A percentile compares a stretch with the other conserved stretches of the same genome.
Evolutionary conservation across 306 rosid species (phyloP).

Genomic region (Prosopis cineraria): DNA sequence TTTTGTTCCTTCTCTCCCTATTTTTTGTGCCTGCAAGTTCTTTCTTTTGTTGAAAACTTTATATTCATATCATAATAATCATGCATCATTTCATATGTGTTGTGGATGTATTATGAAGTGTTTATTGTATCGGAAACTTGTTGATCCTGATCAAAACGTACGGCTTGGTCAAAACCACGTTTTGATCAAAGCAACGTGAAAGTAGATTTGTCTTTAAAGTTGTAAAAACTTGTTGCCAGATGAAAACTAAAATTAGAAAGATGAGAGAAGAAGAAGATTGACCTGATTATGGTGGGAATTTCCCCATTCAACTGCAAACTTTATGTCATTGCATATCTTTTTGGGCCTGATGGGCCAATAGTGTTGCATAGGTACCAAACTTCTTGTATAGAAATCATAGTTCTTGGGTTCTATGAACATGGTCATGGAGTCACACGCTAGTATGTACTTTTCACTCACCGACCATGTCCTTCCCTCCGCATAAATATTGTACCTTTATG

Average conservation of each 20-base stretch:
- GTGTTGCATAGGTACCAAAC: slow-evolving; percentile 44
- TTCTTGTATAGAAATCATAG: slow-evolving; percentile 54
- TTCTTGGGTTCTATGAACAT: slow-evolving; percentile 44
- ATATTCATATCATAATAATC: neutral
- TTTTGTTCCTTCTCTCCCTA: slow-evolving; percentile 41
- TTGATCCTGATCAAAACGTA: too few species aligned
- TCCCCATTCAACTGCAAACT: slow-evolving; percentile 61
- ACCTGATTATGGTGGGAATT: slow-evolving; percentile 42
- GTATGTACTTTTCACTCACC: slow-evolving; percentile 57
- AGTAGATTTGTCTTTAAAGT: neutral
- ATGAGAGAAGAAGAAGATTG: slow-evolving; percentile 15
- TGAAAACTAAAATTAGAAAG: neutral
- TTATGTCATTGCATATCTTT: slow-evolving; percentile 44
- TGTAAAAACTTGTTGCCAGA: too few species aligned
- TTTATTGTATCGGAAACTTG: too few species aligned
- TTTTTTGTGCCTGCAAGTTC: slow-evolving; percentile 39
- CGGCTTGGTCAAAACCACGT: too few species aligned
- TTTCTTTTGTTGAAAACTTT: neutral
- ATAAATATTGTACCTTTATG: slow-evolving; percentile 57
- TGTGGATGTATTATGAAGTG: too few species aligned
- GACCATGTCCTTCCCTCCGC: slow-evolving; percentile 59
- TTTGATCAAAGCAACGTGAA: too few species aligned
- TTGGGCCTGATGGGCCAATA: slow-evolving; percentile 49
- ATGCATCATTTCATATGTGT: too few species aligned
- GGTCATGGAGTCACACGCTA: slow-evolving; percentile 59